Percentiles rank a stretch among this genome's conserved stretches.
Conservation (phyloP, 306 rosid species). For the Betula pendula region DNA sequence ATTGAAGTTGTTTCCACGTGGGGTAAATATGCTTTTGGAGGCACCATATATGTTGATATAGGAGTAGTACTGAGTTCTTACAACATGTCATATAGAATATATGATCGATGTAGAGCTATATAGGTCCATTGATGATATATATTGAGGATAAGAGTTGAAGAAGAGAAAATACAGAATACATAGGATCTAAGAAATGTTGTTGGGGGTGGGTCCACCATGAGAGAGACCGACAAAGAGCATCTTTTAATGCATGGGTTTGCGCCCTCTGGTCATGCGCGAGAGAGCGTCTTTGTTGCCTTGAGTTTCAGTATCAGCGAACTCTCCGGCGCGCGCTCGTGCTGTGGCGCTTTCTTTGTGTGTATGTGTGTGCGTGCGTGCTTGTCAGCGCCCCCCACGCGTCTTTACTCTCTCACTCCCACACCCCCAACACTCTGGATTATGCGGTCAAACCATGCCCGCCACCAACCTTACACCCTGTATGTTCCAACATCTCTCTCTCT, state of each 20-base stretch:
- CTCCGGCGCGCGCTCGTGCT: slow-evolving; percentile 62
- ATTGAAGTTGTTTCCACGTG: too few relatives aligned
- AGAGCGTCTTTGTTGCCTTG: not conserved
- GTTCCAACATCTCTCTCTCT: not conserved
- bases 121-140: too few relatives aligned
- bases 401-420: slow-evolving; percentile 34
- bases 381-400: slow-evolving; percentile 59
- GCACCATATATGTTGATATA: too few relatives aligned
- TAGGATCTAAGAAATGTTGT: too few relatives aligned
- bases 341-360: slow-evolving; percentile 26
- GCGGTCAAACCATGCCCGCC: slow-evolving; percentile 36
- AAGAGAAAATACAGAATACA: too few relatives aligned
- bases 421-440: slow-evolving; percentile 42
- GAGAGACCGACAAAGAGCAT: slow-evolving; percentile 78
- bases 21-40: too few relatives aligned
- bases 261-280: slow-evolving; percentile 30
- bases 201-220: slow-evolving; percentile 23
- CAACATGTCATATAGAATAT: too few relatives aligned
- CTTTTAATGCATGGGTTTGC: slow-evolving; percentile 53
- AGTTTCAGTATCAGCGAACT: slow-evolving; percentile 30
- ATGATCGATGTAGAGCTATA: too few relatives aligned
- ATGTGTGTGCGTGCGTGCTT: not conserved
- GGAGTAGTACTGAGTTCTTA: too few relatives aligned
- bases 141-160: too few relatives aligned
- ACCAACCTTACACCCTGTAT: slow-evolving; percentile 16